Evolutionary conservation across 805 yeast genomes (phyloP).

Genomic region (Peterozyma toletana): DNA sequence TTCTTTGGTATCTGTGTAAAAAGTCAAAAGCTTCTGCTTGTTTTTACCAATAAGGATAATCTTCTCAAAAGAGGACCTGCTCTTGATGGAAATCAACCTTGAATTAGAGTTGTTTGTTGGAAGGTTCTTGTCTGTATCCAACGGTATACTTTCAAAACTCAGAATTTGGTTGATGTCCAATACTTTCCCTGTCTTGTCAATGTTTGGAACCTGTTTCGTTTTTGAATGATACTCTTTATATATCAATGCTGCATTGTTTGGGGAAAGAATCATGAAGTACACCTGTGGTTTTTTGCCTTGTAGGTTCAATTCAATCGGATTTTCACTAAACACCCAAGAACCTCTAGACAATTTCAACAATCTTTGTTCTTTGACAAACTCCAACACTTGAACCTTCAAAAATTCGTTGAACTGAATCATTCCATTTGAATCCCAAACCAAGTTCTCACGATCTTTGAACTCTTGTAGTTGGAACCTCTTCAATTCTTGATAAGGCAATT

Average conservation of each 20-base stretch:
- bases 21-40: constrained; percentile 38
- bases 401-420: constrained; percentile 41
- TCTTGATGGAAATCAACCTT: constrained; percentile 46
- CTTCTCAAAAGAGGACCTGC: constrained; percentile 49
- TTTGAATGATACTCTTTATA: constrained; percentile 52
- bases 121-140: constrained; percentile 37
- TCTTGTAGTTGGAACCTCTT: constrained; percentile 46
- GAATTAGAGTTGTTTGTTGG: constrained; percentile 25
- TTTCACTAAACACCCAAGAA: constrained; percentile 69
- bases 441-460: constrained; percentile 27
- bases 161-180: constrained; percentile 46
- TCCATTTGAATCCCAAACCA: constrained; percentile 35
- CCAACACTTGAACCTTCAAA: constrained; percentile 50
- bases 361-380: constrained; percentile 71
- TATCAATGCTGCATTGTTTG: constrained; percentile 54
- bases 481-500: constrained; percentile 37
- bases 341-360: constrained; percentile 67
- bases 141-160: constrained; percentile 42
- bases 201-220: constrained; percentile 41
- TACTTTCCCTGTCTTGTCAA: constrained; percentile 47
- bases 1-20: constrained; percentile 65
- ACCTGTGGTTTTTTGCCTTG: constrained; percentile 26
- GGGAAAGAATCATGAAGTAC: constrained; percentile 56
- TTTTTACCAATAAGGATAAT: constrained; percentile 40
- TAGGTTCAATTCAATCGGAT: constrained; percentile 27